These are phyloP conservation scores for Quercus agrifolia DNA, from an alignment of 306 rosid species.

Conservation along the genomic window DNA sequence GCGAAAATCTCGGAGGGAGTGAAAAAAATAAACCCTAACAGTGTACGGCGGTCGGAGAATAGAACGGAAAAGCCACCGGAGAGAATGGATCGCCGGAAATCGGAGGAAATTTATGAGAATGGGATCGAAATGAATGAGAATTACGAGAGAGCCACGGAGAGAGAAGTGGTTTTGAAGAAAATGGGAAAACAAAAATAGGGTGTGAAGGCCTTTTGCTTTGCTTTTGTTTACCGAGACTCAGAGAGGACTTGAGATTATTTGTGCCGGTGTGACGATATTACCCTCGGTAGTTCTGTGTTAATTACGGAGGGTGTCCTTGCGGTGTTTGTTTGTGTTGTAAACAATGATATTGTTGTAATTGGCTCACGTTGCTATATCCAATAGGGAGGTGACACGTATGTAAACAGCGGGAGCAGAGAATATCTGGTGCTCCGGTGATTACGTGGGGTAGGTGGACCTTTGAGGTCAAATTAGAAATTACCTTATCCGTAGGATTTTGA, in stretches of 20 bases:
- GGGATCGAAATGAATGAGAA: constrained; percentile 38
- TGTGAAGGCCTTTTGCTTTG: background rate
- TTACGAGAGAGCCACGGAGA: constrained; percentile 13
- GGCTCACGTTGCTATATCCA: constrained; percentile 12
- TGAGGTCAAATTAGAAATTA: background rate
- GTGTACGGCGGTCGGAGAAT: background rate
- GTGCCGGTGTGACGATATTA: constrained; percentile 15
- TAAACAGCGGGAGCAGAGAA: background rate
- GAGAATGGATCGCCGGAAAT: constrained; percentile 30
- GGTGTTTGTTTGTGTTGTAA: constrained; percentile 9
- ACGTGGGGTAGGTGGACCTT: background rate
- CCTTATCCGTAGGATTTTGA: background rate
- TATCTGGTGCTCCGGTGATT: background rate
- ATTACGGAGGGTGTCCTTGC: constrained; percentile 33
- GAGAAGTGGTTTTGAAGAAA: constrained; percentile 24
- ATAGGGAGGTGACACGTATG: constrained; percentile 17
- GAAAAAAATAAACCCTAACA: constrained; percentile 14
- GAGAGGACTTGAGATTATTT: constrained; percentile 37
- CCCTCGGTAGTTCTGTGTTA: constrained; percentile 12
- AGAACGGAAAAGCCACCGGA: constrained; percentile 16
- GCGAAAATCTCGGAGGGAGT: background rate
- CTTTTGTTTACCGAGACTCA: constrained; percentile 31
- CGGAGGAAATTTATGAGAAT: background rate
- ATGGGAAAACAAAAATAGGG: constrained; percentile 8
- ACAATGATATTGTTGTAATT: constrained; percentile 4